These are phyloP conservation scores for Auricularia cornea DNA, from an alignment of 768 basidiomycete species.

Conservation along the genomic window DNA sequence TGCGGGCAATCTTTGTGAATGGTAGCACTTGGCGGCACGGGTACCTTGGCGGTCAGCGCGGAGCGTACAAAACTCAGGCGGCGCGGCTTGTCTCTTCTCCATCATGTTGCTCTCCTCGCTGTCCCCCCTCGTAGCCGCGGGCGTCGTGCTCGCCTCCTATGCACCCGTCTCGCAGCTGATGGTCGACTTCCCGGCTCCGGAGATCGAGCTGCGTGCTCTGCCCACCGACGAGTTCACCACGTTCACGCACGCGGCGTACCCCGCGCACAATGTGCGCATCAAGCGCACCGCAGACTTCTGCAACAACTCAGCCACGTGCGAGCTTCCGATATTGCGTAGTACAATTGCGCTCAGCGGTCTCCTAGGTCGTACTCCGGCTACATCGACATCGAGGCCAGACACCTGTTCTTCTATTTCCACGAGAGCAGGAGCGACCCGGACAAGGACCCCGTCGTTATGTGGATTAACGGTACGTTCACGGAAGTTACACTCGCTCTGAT, in stretches of 20 bases:
- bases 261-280: conserved; percentile 6
- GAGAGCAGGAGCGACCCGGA: conserved; percentile 18
- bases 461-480: conserved; percentile 25
- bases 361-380: conserved; percentile 12
- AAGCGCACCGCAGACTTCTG: conserved; percentile 8
- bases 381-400: conserved; percentile 8
- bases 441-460: conserved; percentile 20
- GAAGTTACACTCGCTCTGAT: neutral
- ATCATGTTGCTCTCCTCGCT: too few relatives aligned
- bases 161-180: neutral
- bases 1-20: too few relatives aligned
- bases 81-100: too few relatives aligned
- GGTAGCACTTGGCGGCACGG: too few relatives aligned
- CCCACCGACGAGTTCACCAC: conserved; percentile 2
- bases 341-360: neutral
- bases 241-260: conserved; percentile 3
- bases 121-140: too few relatives aligned
- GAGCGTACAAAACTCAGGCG: too few relatives aligned
- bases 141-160: too few relatives aligned
- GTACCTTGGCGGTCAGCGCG: too few relatives aligned
- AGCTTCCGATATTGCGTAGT: neutral
- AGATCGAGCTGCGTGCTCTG: conserved; percentile 2
- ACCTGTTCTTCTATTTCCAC: conserved; percentile 18
- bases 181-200: neutral
- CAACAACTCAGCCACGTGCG: conserved; percentile 2